These are phyloP conservation scores for Middelhovenomyces tepae DNA, from an alignment of 805 yeast genomes.

Conservation along the genomic window DNA sequence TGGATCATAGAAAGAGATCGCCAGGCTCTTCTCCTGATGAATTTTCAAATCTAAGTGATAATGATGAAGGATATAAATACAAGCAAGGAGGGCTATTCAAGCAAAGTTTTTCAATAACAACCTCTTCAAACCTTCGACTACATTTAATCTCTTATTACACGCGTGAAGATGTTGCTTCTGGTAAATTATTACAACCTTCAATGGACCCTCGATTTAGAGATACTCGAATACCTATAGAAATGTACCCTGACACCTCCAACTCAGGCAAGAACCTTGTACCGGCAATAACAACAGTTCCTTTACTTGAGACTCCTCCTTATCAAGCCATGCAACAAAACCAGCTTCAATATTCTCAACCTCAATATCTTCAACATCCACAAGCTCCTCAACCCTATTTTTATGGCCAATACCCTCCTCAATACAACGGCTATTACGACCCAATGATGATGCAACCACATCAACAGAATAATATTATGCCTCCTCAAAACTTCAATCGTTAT, in stretches of 20 bases:
- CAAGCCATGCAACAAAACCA: background rate
- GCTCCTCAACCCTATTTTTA: background rate
- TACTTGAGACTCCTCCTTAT: slow-evolving; percentile 1
- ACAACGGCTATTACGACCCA: too few species aligned
- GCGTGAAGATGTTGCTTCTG: slow-evolving; percentile 21
- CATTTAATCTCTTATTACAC: slow-evolving; percentile 53
- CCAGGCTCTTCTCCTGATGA: slow-evolving; percentile 1
- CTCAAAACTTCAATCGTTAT: too few species aligned
- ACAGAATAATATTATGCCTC: too few species aligned
- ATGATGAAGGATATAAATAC: slow-evolving; percentile 31
- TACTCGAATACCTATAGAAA: slow-evolving; percentile 27
- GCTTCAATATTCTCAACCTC: background rate
- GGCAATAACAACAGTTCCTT: slow-evolving; percentile 10
- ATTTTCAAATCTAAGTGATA: too few species aligned
- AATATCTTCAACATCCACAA: background rate
- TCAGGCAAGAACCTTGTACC: slow-evolving; percentile 8
- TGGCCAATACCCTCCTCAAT: background rate
- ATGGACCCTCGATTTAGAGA: slow-evolving; percentile 33
- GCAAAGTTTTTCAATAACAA: slow-evolving; percentile 52
- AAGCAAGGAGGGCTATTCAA: slow-evolving; percentile 50
- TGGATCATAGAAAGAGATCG: background rate
- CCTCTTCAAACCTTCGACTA: slow-evolving; percentile 42
- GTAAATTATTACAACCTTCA: slow-evolving; percentile 35
- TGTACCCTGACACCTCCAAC: slow-evolving; percentile 28
- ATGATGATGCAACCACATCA: too few species aligned